Percentiles rank a stretch among this genome's conserved stretches.
These are phyloP conservation scores for Pythium aquatile DNA, from an alignment of 352 stramenopile genomes.

Conservation along the genomic window DNA sequence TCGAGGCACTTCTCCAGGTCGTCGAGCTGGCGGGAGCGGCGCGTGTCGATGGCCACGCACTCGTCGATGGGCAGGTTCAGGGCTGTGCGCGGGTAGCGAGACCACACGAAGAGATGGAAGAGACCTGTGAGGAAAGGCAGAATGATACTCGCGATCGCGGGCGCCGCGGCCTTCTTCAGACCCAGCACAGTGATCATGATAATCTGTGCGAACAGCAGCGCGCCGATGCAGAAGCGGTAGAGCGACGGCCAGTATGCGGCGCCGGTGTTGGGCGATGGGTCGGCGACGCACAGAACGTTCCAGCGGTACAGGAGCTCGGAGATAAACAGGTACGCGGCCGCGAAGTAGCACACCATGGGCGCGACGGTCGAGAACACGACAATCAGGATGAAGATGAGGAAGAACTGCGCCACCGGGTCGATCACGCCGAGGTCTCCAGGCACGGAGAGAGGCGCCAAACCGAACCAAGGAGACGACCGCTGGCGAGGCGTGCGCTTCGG, in stretches of 20 bases:
- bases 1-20: conserved; percentile 59
- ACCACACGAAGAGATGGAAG: conserved; percentile 74
- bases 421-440: conserved; percentile 61
- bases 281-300: conserved; percentile 65
- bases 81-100: conserved; percentile 65
- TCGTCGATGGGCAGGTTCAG: conserved; percentile 73
- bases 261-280: conserved; percentile 64
- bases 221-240: conserved; percentile 78
- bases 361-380: conserved; percentile 74
- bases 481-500: conserved; percentile 82
- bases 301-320: conserved; percentile 79
- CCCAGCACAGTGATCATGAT: conserved; percentile 71
- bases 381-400: conserved; percentile 70
- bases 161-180: conserved; percentile 68
- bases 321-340: conserved; percentile 61
- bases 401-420: conserved; percentile 67
- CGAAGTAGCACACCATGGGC: conserved; percentile 81
- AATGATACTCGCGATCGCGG: conserved; percentile 58
- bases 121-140: conserved; percentile 61
- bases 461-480: conserved; percentile 65
- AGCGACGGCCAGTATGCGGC: conserved; percentile 78
- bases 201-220: conserved; percentile 75
- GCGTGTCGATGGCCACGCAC: conserved; percentile 69
- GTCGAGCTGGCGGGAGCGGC: conserved; percentile 48
- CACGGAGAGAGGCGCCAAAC: conserved; percentile 52